Base-by-base conservation (phyloP, 1,284 basidiomycete species). In the Apiotrichum gamsii region DNA sequence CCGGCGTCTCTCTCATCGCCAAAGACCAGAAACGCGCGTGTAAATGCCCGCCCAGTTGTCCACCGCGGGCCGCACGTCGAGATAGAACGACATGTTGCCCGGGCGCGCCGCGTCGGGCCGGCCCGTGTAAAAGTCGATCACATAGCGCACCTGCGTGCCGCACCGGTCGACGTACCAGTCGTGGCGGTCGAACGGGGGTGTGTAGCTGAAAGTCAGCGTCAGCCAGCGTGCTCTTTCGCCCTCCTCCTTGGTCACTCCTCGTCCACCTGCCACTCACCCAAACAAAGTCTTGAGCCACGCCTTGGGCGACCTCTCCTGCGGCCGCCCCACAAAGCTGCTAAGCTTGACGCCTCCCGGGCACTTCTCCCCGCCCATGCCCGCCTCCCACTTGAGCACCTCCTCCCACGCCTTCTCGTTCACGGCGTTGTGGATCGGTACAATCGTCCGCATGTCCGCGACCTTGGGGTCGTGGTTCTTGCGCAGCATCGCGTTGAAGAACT, bases 51-150 rank as follows among this genome's bases (percentile, higher is more conserved):
- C 90, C 83, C 87, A 88, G 59, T 78, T 87, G 65, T 96, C 91
- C 32, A 97, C 71, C 2, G 94, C 93, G 1, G 94, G 94, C 39
- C 94, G 78, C 11, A 90, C 91, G 62, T 98, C 95, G 33, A 99
- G 80, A 70, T 86, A 95, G 73, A 98, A 98, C 4, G 90, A 69
- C 36, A 75, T 60, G 31, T 56, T 58, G 11, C 47, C 42, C 14
- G 52, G 52, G 11, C 62, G 56, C 16, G 57, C 54, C 23, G 55
- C 61, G 48, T 73, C 70, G 24, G 75, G 73, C 49, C 80, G 82
- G n/a, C 95, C 94, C 0, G 90, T 87, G 76, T 99, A 99, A 69
- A 97, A 99, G 73, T 99, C 94, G 59, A 99, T 96, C 48, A 99
- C 83, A 74, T 98, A 99, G 53, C 94, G 83, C 63, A 93, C 78